Base-by-base conservation (phyloP, 2,329 filamentous ascomycete species). In the Epichloe elymi region DNA sequence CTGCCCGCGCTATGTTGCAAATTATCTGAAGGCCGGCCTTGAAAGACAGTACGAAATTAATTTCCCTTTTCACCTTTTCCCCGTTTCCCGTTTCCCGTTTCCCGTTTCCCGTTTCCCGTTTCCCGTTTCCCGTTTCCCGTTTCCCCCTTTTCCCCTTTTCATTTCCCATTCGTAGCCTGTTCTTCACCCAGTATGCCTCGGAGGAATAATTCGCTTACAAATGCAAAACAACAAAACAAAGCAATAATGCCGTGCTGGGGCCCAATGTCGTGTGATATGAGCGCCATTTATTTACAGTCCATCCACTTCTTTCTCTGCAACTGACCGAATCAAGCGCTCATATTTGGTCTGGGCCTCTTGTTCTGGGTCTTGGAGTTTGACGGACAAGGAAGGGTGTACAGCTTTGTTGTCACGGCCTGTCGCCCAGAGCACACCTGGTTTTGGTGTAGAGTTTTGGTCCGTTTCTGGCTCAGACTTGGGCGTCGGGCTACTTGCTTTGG, bases 371-470 rank as follows among this genome's bases (percentile, higher is more conserved):
- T 60, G 62, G 11, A 61, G 58, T 49, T 63, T 60, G 15, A 59
- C 50, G 23, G 56, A 41, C 19, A 59, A 49, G 10, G 54, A 17
- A 23, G 55, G 19, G 17, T 56, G 49, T 1, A 36, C 19, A 6
- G 53, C 19, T 23, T 57, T 59, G 15, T 54, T 45, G 20, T 52
- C 41, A 11, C 50, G 26, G 17, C 49, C 23, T 40, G 64, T 59
- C 3, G 60, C 59, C 69, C 68, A 71, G 19, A 71, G 60, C 33
- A 71, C 68, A 2, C 60, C 58, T 15, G 62, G 59, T 40, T 62
- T 64, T 17, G 54, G 46, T 7, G 55, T 51, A 3, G 57, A 39
- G 23, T 55, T 62, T 17, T 53, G 54, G 37, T 63, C 58, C 14
- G 56, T 53, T 36, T 59, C 59, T 12, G 58, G 45, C 39, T 65